Percentiles rank a stretch among this genome's conserved stretches.
These are phyloP conservation scores for Paragyromitra xinjiangensis DNA, from an alignment of 495 filamentous ascomycete genomes.

Conservation along the genomic window DNA sequence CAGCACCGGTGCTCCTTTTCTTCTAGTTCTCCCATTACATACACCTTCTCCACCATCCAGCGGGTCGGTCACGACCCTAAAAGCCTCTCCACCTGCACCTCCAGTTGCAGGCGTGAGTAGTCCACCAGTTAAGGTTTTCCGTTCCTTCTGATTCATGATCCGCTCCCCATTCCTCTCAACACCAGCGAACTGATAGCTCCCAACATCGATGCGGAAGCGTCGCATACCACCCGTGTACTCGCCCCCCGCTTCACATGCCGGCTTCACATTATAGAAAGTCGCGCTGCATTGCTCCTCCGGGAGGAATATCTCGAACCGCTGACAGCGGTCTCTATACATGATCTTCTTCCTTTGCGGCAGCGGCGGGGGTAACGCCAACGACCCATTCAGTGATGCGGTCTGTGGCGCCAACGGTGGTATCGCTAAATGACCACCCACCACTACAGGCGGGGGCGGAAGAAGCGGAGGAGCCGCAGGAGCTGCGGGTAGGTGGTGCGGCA, in stretches of 20 bases:
- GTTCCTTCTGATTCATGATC: slow-evolving; percentile 40
- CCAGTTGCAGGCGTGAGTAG: slow-evolving; percentile 13
- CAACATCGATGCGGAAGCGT: slow-evolving; percentile 43
- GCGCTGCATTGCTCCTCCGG: slow-evolving; percentile 48
- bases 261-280: slow-evolving; percentile 46
- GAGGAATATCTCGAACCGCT: slow-evolving; percentile 50
- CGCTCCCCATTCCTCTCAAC: slow-evolving; percentile 18
- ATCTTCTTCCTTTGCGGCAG: slow-evolving; percentile 3
- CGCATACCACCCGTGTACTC: slow-evolving; percentile 37
- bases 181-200: slow-evolving; percentile 23
- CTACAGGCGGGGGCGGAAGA: neutral
- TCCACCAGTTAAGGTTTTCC: slow-evolving; percentile 26
- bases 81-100: slow-evolving; percentile 27
- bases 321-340: slow-evolving; percentile 37
- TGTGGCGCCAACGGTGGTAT: neutral
- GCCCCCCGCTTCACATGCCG: slow-evolving; percentile 14
- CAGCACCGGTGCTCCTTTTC: slow-evolving; percentile 19
- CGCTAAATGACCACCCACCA: neutral
- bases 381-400: neutral
- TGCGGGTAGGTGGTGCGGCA: neutral
- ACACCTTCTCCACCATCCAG: neutral
- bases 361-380: neutral
- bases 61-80: slow-evolving; percentile 15
- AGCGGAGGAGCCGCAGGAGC: neutral
- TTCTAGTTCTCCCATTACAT: neutral